Conservation (phyloP, 345 rosid genomes). For the Citrus medica region DNA sequence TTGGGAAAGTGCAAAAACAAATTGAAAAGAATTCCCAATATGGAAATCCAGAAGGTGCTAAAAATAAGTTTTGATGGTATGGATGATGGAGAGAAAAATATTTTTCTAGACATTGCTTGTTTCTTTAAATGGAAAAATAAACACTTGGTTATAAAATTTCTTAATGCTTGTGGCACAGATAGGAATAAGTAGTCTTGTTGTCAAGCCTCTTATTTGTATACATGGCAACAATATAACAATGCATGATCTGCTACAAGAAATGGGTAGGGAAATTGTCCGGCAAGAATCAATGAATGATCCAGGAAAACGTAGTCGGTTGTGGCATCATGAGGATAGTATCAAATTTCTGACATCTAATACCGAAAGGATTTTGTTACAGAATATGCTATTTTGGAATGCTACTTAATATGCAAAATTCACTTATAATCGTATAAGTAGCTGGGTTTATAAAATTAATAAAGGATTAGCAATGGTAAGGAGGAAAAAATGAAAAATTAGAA, state of each 20-base stretch:
- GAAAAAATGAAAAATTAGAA: too few species aligned
- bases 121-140: slow-evolving; percentile 10
- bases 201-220: slow-evolving; percentile 7
- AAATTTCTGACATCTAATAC: too few species aligned
- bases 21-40: background rate
- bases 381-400: too few species aligned
- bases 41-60: background rate
- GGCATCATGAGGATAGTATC: too few species aligned
- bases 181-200: background rate
- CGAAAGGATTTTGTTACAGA: too few species aligned
- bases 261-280: too few species aligned
- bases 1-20: background rate
- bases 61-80: slow-evolving; percentile 8
- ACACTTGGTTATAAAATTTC: background rate
- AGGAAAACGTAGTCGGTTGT: too few species aligned
- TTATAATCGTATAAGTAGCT: too few species aligned
- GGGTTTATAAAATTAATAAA: too few species aligned
- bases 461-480: too few species aligned
- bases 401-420: too few species aligned
- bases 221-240: background rate
- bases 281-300: too few species aligned
- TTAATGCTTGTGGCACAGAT: slow-evolving; percentile 6
- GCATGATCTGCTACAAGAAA: background rate
- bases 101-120: slow-evolving; percentile 16
- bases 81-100: background rate